These are phyloP conservation scores for Podila epicladia DNA, from an alignment of 192 early-diverging fungal species.

Conservation along the genomic window DNA sequence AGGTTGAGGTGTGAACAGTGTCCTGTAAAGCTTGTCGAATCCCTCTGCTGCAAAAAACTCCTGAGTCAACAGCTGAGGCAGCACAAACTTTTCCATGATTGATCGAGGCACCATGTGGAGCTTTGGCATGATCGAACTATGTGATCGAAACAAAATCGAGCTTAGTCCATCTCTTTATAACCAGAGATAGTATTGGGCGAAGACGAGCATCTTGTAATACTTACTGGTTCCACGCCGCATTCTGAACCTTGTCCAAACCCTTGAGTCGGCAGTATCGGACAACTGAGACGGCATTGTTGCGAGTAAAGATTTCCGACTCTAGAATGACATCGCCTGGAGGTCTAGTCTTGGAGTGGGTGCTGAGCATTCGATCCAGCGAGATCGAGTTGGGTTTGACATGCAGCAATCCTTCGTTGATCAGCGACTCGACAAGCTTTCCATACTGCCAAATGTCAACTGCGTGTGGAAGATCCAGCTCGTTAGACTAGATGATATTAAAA, in stretches of 20 bases:
- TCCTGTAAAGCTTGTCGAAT: constrained; percentile 41
- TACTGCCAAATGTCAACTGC: constrained; percentile 48
- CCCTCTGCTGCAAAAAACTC: constrained; percentile 51
- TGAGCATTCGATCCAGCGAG: constrained; percentile 26
- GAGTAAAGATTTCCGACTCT: constrained; percentile 23
- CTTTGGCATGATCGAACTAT: constrained; percentile 35
- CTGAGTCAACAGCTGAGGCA: constrained; percentile 48
- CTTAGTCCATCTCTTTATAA: too few relatives aligned
- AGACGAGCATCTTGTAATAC: not conserved
- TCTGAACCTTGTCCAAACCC: constrained; percentile 40
- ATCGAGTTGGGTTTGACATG: constrained; percentile 18
- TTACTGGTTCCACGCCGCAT: constrained; percentile 40
- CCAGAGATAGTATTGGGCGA: not conserved
- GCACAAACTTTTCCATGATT: constrained; percentile 45
- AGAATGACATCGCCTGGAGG: constrained; percentile 36
- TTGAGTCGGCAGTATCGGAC: constrained; percentile 50
- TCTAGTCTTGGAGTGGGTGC: constrained; percentile 19
- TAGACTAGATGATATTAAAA: not conserved
- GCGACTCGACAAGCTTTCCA: constrained; percentile 32
- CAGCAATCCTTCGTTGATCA: constrained; percentile 35
- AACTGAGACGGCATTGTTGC: constrained; percentile 32
- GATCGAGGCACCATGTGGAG: constrained; percentile 33
- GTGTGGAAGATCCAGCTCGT: constrained; percentile 17
- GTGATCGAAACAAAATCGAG: too few relatives aligned
- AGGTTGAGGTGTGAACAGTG: constrained; percentile 41